Base-by-base conservation (phyloP, 1,284 basidiomycete species). In the Phlebopus sp. region DNA sequence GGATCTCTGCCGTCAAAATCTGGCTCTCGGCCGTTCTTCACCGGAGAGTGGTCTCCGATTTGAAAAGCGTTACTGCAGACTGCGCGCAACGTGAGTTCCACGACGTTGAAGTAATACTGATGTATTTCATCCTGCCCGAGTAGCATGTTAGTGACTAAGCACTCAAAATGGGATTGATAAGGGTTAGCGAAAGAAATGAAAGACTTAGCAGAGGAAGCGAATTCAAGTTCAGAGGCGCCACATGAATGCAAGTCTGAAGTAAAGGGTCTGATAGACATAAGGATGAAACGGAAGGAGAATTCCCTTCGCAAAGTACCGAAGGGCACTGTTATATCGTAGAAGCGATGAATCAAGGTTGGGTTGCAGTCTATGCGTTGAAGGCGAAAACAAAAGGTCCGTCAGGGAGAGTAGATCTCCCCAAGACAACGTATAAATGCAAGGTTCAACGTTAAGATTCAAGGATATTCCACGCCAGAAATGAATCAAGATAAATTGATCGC, bases 21-120 rank as follows among this genome's bases (percentile, higher is more conserved):
- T 45, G 8, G 37, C 31, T 37, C 43, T 14, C 19, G 40, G 29
- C 15, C 29, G 23, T 6, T 36, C 27, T 17, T 25, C 11, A 18
- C 44, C 25, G 17, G 32, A 23, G 30, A 30, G 17, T 27, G 29
- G 29, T 19, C 5, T 43, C 44, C 43, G 25, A 31, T 13, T 42
- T 46, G 46, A 36, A 51, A 37, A 42, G 47, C 31, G 31, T 42
- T 56, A 47, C 48, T 44, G 67, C 56, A 50, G 56, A 51, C 66
- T 56, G 65, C 54, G 37, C 55, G 62, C 64, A 68, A 44, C 69
- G 59, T 44, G 65, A 71, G 72, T 37, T 68, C 51, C 29, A 69
- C 80, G 17, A 69, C 59, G 10, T 62, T 54, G 23, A 58, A 42
- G 61, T 77, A 86, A 60, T 77, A 86, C 17, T 62, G 53, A 51